Conservation (phyloP, 495 filamentous ascomycete species). For the Daldinia childiae region DNA sequence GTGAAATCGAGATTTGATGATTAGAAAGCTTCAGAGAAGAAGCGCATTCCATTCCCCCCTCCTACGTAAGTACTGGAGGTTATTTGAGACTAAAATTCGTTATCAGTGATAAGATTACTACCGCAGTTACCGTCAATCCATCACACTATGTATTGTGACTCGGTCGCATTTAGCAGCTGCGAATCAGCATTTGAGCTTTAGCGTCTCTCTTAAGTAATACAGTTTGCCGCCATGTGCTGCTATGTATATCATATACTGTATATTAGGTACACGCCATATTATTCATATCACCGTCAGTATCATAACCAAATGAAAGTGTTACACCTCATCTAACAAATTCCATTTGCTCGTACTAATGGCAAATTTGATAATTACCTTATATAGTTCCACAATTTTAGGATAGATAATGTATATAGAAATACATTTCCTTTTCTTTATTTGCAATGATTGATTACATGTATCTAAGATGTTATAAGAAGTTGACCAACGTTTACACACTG, state of each 20-base stretch:
- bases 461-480: not conserved
- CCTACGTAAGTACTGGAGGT: constrained; percentile 9
- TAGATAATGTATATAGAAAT: not conserved
- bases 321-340: not conserved
- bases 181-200: not conserved
- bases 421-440: not conserved
- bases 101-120: constrained; percentile 38
- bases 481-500: not conserved
- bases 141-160: not conserved
- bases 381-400: not conserved
- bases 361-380: not conserved
- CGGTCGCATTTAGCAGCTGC: not conserved
- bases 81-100: constrained; percentile 7
- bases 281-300: not conserved
- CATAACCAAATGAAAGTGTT: not conserved
- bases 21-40: constrained; percentile 19
- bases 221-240: not conserved
- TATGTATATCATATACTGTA: too few species aligned
- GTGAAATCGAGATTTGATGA: not conserved
- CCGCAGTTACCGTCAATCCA: not conserved
- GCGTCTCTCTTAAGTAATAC: not conserved
- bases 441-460: not conserved
- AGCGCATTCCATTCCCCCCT: constrained; percentile 17
- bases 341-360: not conserved
- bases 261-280: not conserved